phyloP scores from a whole-genome alignment of 176 grass and related monocot genomes.

The Canna indica region DNA sequence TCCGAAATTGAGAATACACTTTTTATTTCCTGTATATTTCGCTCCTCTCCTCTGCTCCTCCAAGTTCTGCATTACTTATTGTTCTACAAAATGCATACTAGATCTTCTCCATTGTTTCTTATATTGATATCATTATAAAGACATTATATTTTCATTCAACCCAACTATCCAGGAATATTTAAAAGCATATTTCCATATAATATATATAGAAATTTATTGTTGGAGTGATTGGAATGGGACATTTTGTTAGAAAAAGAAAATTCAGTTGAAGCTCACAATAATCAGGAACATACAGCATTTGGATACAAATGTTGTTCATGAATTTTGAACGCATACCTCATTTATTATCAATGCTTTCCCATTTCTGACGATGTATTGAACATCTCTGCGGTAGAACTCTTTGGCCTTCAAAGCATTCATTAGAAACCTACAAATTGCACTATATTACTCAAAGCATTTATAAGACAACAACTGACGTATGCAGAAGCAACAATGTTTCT shows the following conservation, averaged over 20 bases:
- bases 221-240: background rate
- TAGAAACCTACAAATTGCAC: constrained; percentile 56
- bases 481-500: no score
- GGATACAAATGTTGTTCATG: background rate
- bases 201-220: background rate
- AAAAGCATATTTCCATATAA: background rate
- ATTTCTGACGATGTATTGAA: constrained; percentile 87
- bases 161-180: background rate
- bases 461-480: background rate
- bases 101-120: background rate
- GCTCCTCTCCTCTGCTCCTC: no score
- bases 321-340: constrained; percentile 29
- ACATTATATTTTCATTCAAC: background rate
- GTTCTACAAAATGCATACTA: background rate
- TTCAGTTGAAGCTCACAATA: background rate
- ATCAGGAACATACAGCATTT: background rate
- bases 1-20: no score
- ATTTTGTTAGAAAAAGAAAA: background rate
- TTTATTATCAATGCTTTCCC: constrained; percentile 95
- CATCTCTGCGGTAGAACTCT: constrained; percentile 82
- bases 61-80: no score
- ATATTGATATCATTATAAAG: background rate
- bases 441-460: background rate
- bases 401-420: constrained; percentile 93
- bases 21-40: no score